Evolutionary conservation across 805 yeast species (phyloP), one percentile per base, ranked within the genome.

Genomic region (Metschnikowia colocasiae): DNA sequence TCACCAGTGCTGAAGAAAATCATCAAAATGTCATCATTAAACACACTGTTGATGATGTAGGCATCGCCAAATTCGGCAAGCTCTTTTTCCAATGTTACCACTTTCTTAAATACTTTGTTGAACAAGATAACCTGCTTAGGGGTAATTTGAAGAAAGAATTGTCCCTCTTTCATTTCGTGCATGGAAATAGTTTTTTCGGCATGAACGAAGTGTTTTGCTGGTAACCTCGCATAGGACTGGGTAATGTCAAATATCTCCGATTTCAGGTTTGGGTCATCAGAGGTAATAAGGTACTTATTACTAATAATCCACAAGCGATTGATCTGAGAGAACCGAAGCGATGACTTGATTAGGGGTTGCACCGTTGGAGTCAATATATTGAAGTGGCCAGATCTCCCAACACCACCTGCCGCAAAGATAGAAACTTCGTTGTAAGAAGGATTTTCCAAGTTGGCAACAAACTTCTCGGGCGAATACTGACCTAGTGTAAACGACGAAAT

Each of bases 231-330:
- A 61, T 84, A 86, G 22, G 80, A 77, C 46, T 80, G 78, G 42
- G 76, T 73, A 50, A 84, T 79, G 51, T 79, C 78, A 58, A 85
- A 85, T 30, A 85, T 77, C 58, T 86, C 90, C 19, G 89, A 81
- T 53, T 81, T 83, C 42, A 73, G 74, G 50, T 80, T 79, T 16
- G 74, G 66, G 34, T 79, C 78, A 60, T 85, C 91, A 0, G 95
- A 85, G 0, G 95, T 85, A 18, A 88, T 74, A 40, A 88, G 68
- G 59, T 77, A 87, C 51, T 75, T 75, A 58, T 81, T 81, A 49
- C 70, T 65, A 25, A 87, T 63, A 35, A 86, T 85, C 95, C 95
- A 90, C 57, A 87, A 75, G 55, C 83, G 80, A 53, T 83, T 80
- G 29, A 85, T 83, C 59, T 81, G 85, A 18, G 84, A 83, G 58